phyloP scores from a whole-genome alignment of 257 asterid genomes.

The Nicotiana tabacum region DNA sequence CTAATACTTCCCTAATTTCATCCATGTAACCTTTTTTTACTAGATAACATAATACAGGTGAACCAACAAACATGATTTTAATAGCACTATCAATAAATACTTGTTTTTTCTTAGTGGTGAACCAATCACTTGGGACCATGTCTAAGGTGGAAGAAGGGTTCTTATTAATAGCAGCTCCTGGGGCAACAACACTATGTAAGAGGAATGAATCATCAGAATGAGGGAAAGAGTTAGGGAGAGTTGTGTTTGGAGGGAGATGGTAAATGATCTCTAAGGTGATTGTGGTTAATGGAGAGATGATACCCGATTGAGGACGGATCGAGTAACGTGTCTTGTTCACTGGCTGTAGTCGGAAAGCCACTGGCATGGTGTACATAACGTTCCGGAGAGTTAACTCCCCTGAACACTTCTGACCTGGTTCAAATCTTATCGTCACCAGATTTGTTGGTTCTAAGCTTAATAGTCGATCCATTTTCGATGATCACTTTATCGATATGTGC shows the following conservation, averaged over 20 bases:
- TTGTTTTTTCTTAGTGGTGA: slow-evolving; percentile 72
- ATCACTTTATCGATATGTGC: not conserved
- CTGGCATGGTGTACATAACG: slow-evolving; percentile 88
- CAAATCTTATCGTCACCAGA: slow-evolving; percentile 48
- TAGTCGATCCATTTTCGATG: slow-evolving; percentile 56
- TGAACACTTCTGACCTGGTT: slow-evolving; percentile 46
- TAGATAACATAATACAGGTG: slow-evolving; percentile 35
- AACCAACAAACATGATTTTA: slow-evolving; percentile 63
- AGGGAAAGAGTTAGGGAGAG: slow-evolving; percentile 46
- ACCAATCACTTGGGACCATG: slow-evolving; percentile 65
- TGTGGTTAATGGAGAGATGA: slow-evolving; percentile 54
- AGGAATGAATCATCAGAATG: slow-evolving; percentile 53
- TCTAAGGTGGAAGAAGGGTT: slow-evolving; percentile 34
- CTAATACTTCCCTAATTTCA: slow-evolving; percentile 62
- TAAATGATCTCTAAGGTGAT: slow-evolving; percentile 51
- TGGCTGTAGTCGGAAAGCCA: slow-evolving; percentile 67
- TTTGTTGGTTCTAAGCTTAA: slow-evolving; percentile 70
- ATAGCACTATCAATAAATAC: slow-evolving; percentile 75
- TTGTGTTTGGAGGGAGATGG: slow-evolving; percentile 29
- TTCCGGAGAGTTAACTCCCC: slow-evolving; percentile 54
- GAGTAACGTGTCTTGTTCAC: slow-evolving; percentile 41
- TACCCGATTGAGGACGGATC: slow-evolving; percentile 59
- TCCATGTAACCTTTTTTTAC: slow-evolving; percentile 56
- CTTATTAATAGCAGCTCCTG: slow-evolving; percentile 49
- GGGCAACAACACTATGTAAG: slow-evolving; percentile 71